Evolutionary conservation across 2,329 filamentous ascomycete species (phyloP).

Genomic region (Diaporthe humulicola): DNA sequence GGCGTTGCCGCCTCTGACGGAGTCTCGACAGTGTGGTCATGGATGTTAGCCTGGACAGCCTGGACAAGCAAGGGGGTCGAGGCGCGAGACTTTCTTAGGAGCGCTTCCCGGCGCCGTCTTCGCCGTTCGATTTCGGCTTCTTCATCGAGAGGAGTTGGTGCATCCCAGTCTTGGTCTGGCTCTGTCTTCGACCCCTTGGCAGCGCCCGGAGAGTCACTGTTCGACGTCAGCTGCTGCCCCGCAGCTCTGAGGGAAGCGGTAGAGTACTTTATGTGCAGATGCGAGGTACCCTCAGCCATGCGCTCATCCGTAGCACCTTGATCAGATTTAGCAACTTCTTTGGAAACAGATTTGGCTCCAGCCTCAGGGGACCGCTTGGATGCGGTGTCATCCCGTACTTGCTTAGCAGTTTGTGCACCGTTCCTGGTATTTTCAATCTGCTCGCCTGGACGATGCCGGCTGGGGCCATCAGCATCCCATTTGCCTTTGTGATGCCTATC

Average conservation of each 20-base stretch:
- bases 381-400: constrained; percentile 69
- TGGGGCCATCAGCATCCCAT: constrained; percentile 44
- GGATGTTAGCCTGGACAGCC: constrained; percentile 75
- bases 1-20: constrained; percentile 61
- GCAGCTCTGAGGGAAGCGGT: constrained; percentile 13
- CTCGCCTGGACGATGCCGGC: constrained; percentile 47
- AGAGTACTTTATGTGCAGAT: constrained; percentile 53
- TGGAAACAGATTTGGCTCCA: constrained; percentile 70
- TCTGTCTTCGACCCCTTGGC: constrained; percentile 32
- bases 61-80: constrained; percentile 81
- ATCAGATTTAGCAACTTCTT: constrained; percentile 77
- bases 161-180: constrained; percentile 59
- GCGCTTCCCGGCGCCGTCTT: constrained; percentile 85
- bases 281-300: constrained; percentile 46
- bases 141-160: constrained; percentile 78
- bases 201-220: constrained; percentile 26
- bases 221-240: constrained; percentile 14
- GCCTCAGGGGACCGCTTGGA: constrained; percentile 73
- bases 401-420: constrained; percentile 62
- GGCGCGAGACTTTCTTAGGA: constrained; percentile 85
- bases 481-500: constrained; percentile 46
- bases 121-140: constrained; percentile 87
- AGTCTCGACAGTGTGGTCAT: constrained; percentile 67
- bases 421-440: constrained; percentile 54
- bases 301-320: constrained; percentile 69